A percentile compares a stretch with the other conserved stretches of the same genome.
These are phyloP conservation scores for Prunella vulgaris DNA, from an alignment of 257 asterid genomes.

Conservation along the genomic window DNA sequence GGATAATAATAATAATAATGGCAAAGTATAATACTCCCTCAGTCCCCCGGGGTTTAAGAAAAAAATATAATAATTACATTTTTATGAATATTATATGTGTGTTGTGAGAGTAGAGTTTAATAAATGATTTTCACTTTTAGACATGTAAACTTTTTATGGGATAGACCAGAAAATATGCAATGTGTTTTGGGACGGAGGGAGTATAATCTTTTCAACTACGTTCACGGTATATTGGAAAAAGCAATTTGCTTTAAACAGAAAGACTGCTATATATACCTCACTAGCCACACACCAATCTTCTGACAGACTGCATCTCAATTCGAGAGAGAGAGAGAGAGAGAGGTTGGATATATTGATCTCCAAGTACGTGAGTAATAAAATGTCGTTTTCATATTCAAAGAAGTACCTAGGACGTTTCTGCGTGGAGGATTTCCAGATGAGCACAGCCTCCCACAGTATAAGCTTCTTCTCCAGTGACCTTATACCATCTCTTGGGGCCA, in stretches of 20 bases:
- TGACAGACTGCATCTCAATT: too few species aligned
- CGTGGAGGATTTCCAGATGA: slow-evolving; percentile 46
- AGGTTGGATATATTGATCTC: too few species aligned
- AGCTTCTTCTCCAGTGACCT: slow-evolving; percentile 71
- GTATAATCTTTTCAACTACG: slow-evolving; percentile 29
- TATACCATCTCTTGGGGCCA: slow-evolving; percentile 85
- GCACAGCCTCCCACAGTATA: slow-evolving; percentile 28
- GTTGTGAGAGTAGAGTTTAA: too few species aligned
- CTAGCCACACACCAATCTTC: neutral
- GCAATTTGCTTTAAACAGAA: slow-evolving; percentile 28
- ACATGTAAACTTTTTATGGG: too few species aligned
- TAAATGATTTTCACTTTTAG: too few species aligned
- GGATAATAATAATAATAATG: too few species aligned
- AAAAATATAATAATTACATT: too few species aligned
- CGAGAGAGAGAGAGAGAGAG: neutral
- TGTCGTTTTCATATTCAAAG: slow-evolving; percentile 46
- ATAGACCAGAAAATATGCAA: too few species aligned
- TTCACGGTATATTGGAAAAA: slow-evolving; percentile 34
- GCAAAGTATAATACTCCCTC: slow-evolving; percentile 17
- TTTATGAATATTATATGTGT: too few species aligned
- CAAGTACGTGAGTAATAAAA: neutral
- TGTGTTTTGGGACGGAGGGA: too few species aligned
- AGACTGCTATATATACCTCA: slow-evolving; percentile 33
- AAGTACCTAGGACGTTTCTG: slow-evolving; percentile 62
- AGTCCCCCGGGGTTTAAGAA: too few species aligned